Evolutionary conservation across 768 basidiomycete species (phyloP).

Genomic region (Tulasnella calospora): DNA sequence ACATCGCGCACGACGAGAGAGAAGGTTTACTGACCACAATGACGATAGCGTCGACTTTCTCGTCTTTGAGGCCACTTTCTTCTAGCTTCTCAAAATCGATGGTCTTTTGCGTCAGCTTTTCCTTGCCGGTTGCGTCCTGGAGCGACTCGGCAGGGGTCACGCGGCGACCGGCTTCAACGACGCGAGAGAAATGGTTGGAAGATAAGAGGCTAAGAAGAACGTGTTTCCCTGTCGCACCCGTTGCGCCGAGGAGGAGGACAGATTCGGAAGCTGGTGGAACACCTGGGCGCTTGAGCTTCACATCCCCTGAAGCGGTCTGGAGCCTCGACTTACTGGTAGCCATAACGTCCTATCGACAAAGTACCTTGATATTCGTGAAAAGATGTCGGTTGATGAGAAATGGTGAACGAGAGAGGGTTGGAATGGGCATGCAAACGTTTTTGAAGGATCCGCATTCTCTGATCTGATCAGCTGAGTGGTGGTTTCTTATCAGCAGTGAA

Average conservation of each 20-base stretch:
- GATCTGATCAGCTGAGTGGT: not conserved
- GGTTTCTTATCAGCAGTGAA: not conserved
- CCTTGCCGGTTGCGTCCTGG: constrained; percentile 35
- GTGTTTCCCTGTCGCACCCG: constrained; percentile 61
- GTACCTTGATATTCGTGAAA: not conserved
- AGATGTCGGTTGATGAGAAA: not conserved
- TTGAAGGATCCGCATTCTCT: not conserved
- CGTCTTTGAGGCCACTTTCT: constrained; percentile 47
- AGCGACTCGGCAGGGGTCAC: constrained; percentile 47
- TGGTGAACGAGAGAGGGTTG: not conserved
- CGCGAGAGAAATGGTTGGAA: constrained; percentile 50
- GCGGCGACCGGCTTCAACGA: constrained; percentile 67
- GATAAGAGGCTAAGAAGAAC: constrained; percentile 59
- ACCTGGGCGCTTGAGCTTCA: not conserved
- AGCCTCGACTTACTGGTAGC: not conserved
- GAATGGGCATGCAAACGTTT: not conserved
- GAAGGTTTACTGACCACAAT: constrained; percentile 45
- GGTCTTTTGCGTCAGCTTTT: constrained; percentile 62
- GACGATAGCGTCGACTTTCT: constrained; percentile 70
- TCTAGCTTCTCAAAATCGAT: constrained; percentile 66
- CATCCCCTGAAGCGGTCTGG: not conserved
- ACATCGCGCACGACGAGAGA: constrained; percentile 31
- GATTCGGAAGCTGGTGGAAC: not conserved
- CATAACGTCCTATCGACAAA: not conserved
- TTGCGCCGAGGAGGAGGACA: constrained; percentile 62